These are phyloP conservation scores for Buddleja alternifolia DNA, from an alignment of 257 asterid species.

Conservation along the genomic window DNA sequence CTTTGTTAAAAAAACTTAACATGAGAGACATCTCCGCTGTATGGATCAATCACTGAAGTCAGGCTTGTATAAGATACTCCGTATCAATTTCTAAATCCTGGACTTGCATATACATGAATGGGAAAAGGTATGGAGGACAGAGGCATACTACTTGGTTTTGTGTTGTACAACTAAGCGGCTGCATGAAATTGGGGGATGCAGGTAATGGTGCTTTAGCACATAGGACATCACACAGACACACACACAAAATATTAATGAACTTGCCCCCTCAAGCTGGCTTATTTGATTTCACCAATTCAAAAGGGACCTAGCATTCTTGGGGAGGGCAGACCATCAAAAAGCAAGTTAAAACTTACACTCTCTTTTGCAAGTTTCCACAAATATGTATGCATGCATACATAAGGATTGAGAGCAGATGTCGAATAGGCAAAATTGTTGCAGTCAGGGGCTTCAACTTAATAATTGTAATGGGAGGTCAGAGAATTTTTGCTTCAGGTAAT, in stretches of 20 bases:
- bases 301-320: conserved; percentile 15
- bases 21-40: conserved; percentile 2
- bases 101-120: conserved; percentile 4
- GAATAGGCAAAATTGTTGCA: background rate
- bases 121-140: background rate
- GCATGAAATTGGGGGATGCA: conserved; percentile 3
- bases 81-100: conserved; percentile 12
- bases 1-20: conserved; percentile 12
- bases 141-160: background rate
- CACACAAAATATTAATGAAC: conserved; percentile 1
- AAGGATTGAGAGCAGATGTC: background rate
- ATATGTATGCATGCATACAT: conserved; percentile 3
- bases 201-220: conserved; percentile 7
- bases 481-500: background rate
- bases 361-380: background rate
- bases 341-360: background rate
- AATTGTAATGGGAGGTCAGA: conserved; percentile 14
- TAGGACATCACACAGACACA: background rate
- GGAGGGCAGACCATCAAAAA: background rate
- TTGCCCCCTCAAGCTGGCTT: background rate
- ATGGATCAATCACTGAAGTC: conserved; percentile 8
- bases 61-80: background rate
- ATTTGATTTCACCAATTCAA: conserved; percentile 12
- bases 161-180: background rate
- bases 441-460: conserved; percentile 10